Evolutionary conservation across 805 yeast genomes (phyloP).

Genomic region (Candida corydali): DNA sequence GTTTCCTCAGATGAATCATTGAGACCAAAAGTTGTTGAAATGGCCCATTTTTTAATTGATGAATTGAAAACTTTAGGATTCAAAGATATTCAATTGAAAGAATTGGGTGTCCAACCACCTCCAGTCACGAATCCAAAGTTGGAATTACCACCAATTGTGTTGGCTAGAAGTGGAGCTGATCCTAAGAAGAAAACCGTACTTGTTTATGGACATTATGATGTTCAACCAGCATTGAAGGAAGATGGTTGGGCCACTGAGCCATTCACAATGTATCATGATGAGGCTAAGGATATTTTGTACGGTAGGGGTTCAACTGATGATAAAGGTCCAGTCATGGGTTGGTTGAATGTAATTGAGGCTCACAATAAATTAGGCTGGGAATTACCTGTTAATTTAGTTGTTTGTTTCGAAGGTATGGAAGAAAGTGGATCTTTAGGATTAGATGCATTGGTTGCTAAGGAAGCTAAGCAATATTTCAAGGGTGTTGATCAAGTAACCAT

Average conservation of each 20-base stretch:
- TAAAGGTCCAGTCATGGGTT: constrained; percentile 96
- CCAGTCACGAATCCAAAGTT: constrained; percentile 67
- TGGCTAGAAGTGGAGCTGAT: constrained; percentile 81
- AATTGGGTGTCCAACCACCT: constrained; percentile 88
- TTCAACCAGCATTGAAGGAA: constrained; percentile 87
- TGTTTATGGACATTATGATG: constrained; percentile 96
- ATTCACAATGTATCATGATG: constrained; percentile 57
- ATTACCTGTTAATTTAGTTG: constrained; percentile 87
- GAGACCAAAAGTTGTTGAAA: constrained; percentile 84
- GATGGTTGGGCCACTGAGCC: constrained; percentile 98
- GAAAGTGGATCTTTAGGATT: constrained; percentile 94
- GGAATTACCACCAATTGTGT: constrained; percentile 90
- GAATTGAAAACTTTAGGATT: constrained; percentile 77
- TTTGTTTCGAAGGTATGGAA: constrained; percentile 99
- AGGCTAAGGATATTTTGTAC: constrained; percentile 63
- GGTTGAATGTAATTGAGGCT: constrained; percentile 92
- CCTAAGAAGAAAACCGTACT: constrained; percentile 82
- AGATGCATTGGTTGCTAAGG: constrained; percentile 74
- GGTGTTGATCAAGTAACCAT: constrained; percentile 93
- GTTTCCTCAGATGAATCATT: constrained; percentile 87
- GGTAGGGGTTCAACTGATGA: constrained; percentile 98
- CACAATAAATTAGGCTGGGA: constrained; percentile 81
- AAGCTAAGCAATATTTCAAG: constrained; percentile 77
- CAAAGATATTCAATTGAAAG: constrained; percentile 73
- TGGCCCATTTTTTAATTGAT: constrained; percentile 75